Conservation (phyloP, 2,329 filamentous ascomycete species). For the Pochonia chlamydosporia region DNA sequence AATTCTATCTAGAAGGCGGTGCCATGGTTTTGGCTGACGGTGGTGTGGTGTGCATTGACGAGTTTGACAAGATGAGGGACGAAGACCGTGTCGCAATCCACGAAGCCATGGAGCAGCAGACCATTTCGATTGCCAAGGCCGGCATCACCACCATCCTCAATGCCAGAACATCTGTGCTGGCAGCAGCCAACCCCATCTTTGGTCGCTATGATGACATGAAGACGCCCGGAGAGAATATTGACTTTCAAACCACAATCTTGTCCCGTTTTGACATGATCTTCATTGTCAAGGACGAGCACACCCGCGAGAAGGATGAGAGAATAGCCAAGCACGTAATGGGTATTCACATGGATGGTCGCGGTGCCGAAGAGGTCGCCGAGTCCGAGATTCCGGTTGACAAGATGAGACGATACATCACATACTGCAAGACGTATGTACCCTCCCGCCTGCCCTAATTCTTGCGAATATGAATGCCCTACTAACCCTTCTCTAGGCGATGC, state of each 20-base stretch:
- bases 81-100: conserved; percentile 97
- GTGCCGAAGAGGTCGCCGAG: conserved; percentile 74
- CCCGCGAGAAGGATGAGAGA: conserved; percentile 78
- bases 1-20: conserved; percentile 97
- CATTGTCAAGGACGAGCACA: conserved; percentile 94
- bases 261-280: conserved; percentile 99
- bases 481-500: conserved; percentile 59
- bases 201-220: conserved; percentile 98
- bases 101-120: conserved; percentile 99
- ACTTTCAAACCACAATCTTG: conserved; percentile 97
- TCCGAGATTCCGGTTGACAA: conserved; percentile 91
- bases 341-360: conserved; percentile 88
- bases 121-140: conserved; percentile 97
- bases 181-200: conserved; percentile 95
- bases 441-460: conserved; percentile 36
- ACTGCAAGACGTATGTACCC: conserved; percentile 83
- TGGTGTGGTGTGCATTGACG: conserved; percentile 96
- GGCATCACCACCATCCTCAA: conserved; percentile 98
- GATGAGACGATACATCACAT: conserved; percentile 95
- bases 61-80: conserved; percentile 99
- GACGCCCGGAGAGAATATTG: conserved; percentile 95
- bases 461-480: conserved; percentile 14
- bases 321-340: conserved; percentile 97
- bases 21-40: conserved; percentile 98
- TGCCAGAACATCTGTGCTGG: conserved; percentile 87